Base-by-base conservation (phyloP, 139 green algal species). In the Tetradesmus lagerheimii region DNA sequence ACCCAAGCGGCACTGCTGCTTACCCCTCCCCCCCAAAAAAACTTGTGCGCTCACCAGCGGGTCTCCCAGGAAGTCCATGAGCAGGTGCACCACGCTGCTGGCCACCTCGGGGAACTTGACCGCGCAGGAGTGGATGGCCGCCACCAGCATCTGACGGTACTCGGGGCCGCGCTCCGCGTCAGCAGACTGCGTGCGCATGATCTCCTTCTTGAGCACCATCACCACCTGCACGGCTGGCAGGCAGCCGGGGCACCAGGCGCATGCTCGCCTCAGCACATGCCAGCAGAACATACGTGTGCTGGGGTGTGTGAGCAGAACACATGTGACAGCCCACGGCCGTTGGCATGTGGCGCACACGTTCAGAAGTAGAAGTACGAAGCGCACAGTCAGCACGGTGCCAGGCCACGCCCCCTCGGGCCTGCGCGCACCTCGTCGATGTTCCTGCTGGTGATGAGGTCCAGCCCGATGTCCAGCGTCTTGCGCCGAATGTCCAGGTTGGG, bases 11-110 rank as follows among this genome's bases (percentile, higher is more conserved):
- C 43, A 14, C 43, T 50, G 43, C 43, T 50, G 43, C 43, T 50
- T n/a, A n/a, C 43, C 43, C 43, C 43, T 50, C 43, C 43, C 43
- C n/a, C n/a, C n/a, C n/a, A n/a, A n/a, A n/a, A n/a, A n/a, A n/a
- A n/a, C 11, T 64, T 20, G 12, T 25, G 12, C 80, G 31, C 83
- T 57, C 64, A 88, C 83, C 75, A 83, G 74, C n/a, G 91, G 50
- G 84, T 99, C 97, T 12, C 96, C 96, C 83, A 99, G 92, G 94
- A 99, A 99, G 92, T 99, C 98, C 97, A 99, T 99, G 18, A 99
- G 94, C 79, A 99, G 91, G 93, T 99, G 96, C 83, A 99, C 95
- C 62, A 99, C 98, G 38, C 85, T 96, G 83, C 86, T 91, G 0
- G 98, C 97, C 12, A 99, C 97, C 64, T 99, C 97, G 0, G 98